These are phyloP conservation scores for Buxus sempervirens DNA, from an alignment of 164 flowering plant species.

Conservation along the genomic window DNA sequence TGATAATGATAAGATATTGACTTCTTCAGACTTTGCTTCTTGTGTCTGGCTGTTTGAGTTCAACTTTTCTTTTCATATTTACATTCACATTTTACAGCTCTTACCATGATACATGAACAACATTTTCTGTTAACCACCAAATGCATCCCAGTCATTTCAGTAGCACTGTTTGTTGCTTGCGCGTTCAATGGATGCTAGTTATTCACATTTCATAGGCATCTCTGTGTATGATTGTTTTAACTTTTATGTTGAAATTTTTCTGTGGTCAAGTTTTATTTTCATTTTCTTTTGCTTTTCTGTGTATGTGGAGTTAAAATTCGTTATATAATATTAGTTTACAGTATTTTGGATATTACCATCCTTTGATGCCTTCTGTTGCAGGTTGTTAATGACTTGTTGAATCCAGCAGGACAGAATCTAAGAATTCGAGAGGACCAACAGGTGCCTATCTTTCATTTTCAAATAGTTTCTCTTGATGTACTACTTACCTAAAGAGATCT, in stretches of 20 bases:
- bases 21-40: too few species aligned
- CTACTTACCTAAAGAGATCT: slow-evolving; percentile 1
- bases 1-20: too few species aligned
- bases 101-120: neutral
- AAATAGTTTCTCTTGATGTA: neutral
- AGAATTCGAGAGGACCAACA: slow-evolving; percentile 93
- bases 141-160: neutral
- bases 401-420: slow-evolving; percentile 94
- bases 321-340: too few species aligned
- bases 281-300: too few species aligned
- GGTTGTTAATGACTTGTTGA: slow-evolving; percentile 97
- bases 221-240: neutral
- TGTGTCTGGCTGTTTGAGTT: too few species aligned
- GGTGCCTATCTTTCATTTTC: slow-evolving; percentile 36
- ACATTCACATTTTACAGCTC: neutral
- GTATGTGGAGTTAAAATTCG: neutral
- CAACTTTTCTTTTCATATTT: too few species aligned
- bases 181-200: neutral
- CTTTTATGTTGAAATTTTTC: neutral
- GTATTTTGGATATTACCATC: slow-evolving; percentile 9
- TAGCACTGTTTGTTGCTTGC: neutral
- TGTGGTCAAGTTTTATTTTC: neutral
- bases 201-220: neutral
- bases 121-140: neutral
- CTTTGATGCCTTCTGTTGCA: slow-evolving; percentile 30